A percentile compares a stretch with the other conserved stretches of the same genome.
Conservation (phyloP, 805 yeast species). For the Wickerhamomyces bovis region DNA sequence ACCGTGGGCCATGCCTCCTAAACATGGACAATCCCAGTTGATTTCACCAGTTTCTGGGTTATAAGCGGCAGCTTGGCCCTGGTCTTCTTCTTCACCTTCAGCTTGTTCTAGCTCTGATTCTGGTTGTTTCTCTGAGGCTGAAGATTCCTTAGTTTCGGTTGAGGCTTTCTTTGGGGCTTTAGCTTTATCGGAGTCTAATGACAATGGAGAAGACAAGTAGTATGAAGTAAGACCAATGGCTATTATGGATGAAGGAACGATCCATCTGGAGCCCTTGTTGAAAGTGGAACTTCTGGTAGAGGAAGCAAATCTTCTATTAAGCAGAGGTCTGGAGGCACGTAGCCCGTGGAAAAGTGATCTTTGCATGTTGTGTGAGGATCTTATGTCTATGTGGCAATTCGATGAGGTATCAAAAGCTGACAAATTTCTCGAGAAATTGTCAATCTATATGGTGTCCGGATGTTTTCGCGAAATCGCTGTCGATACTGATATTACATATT, state of each 20-base stretch:
- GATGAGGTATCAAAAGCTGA: not conserved
- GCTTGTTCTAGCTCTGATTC: constrained; percentile 11
- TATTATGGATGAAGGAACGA: constrained; percentile 13
- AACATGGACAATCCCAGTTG: constrained; percentile 99
- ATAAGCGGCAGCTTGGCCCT: constrained; percentile 61
- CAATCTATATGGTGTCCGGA: not conserved
- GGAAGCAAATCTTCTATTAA: constrained; percentile 12
- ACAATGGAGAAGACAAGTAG: constrained; percentile 14
- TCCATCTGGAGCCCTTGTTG: constrained; percentile 9
- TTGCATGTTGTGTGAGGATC: not conserved
- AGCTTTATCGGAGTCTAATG: constrained; percentile 13
- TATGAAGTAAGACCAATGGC: constrained; percentile 14
- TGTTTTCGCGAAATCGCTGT: not conserved
- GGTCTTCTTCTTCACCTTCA: constrained; percentile 31
- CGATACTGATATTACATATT: too few species aligned
- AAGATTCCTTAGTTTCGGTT: constrained; percentile 1
- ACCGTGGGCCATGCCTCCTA: constrained; percentile 98
- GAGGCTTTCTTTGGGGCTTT: constrained; percentile 1
- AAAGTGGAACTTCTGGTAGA: constrained; percentile 3
- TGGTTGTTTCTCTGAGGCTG: constrained; percentile 1
- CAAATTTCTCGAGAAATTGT: not conserved
- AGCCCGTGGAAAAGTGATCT: not conserved
- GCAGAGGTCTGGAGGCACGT: constrained; percentile 2
- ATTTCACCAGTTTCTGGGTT: constrained; percentile 97
- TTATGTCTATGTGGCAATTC: not conserved